These are phyloP conservation scores for Phytophthora melonis DNA, from an alignment of 352 stramenopile genomes.

Conservation along the genomic window DNA sequence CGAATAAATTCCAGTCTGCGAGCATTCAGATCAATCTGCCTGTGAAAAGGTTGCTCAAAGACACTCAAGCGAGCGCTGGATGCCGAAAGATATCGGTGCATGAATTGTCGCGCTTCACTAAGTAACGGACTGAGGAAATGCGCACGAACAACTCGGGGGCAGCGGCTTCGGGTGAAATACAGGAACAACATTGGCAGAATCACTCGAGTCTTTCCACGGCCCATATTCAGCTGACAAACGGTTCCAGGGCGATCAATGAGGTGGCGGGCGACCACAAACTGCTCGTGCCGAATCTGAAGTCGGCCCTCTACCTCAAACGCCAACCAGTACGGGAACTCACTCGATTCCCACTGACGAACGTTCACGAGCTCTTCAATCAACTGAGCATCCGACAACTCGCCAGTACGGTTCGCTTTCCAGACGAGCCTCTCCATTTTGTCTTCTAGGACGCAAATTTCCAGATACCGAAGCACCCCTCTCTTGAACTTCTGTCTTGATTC, in stretches of 20 bases:
- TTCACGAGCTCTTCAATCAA: slow-evolving; percentile 68
- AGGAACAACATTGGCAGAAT: slow-evolving; percentile 92
- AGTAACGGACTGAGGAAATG: slow-evolving; percentile 75
- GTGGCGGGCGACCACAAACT: slow-evolving; percentile 80
- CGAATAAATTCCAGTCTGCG: slow-evolving; percentile 40
- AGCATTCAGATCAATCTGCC: slow-evolving; percentile 51
- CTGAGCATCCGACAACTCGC: slow-evolving; percentile 28
- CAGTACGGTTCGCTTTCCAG: slow-evolving; percentile 8
- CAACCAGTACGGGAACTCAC: slow-evolving; percentile 80
- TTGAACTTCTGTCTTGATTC: slow-evolving; percentile 32
- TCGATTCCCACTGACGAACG: slow-evolving; percentile 55
- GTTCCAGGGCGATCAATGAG: slow-evolving; percentile 70
- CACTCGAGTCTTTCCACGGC: slow-evolving; percentile 88
- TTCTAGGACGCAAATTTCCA: slow-evolving; percentile 82
- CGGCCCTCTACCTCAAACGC: slow-evolving; percentile 88
- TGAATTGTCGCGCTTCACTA: slow-evolving; percentile 71
- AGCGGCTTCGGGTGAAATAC: slow-evolving; percentile 47
- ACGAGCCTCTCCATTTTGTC: slow-evolving; percentile 71
- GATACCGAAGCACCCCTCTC: slow-evolving; percentile 30
- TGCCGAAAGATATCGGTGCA: slow-evolving; percentile 65
- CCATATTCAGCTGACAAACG: slow-evolving; percentile 91
- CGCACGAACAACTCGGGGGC: slow-evolving; percentile 48
- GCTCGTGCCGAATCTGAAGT: slow-evolving; percentile 85
- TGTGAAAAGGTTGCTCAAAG: slow-evolving; percentile 78
- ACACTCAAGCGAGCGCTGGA: slow-evolving; percentile 52